A percentile compares a stretch with the other conserved stretches of the same genome.
These are phyloP conservation scores for Ogataea nonfermentans DNA, from an alignment of 805 yeast species.

Conservation along the genomic window DNA sequence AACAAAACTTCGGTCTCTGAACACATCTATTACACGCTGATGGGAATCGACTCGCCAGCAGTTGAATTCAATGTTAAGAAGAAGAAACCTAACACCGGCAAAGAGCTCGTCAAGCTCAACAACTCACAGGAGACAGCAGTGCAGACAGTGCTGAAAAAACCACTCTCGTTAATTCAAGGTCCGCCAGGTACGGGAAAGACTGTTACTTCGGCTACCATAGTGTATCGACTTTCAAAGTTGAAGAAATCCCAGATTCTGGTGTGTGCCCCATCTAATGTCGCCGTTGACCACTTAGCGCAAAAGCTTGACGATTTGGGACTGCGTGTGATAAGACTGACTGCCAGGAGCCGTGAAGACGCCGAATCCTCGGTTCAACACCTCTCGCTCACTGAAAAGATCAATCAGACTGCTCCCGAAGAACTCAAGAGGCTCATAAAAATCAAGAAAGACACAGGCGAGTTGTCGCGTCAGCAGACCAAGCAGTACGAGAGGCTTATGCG, in stretches of 20 bases:
- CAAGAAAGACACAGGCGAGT: conserved; percentile 67
- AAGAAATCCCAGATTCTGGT: conserved; percentile 69
- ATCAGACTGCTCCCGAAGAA: conserved; percentile 48
- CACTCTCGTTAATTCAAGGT: conserved; percentile 84
- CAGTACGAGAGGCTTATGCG: conserved; percentile 42
- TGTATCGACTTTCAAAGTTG: conserved; percentile 67
- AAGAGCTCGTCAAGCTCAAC: conserved; percentile 69
- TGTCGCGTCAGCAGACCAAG: conserved; percentile 52
- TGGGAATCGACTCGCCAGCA: conserved; percentile 75
- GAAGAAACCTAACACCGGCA: conserved; percentile 61
- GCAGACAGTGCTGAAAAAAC: conserved; percentile 60
- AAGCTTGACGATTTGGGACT: conserved; percentile 70
- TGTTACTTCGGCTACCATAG: conserved; percentile 85
- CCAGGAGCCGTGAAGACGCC: conserved; percentile 77
- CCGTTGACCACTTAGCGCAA: conserved; percentile 85
- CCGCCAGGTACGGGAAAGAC: conserved; percentile 98
- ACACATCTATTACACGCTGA: conserved; percentile 68
- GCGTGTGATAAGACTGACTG: conserved; percentile 73
- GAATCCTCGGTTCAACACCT: conserved; percentile 60
- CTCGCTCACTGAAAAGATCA: conserved; percentile 55
- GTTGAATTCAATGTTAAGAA: conserved; percentile 59
- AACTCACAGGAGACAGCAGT: conserved; percentile 80
- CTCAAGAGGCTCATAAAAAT: conserved; percentile 57
- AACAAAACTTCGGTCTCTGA: conserved; percentile 68
- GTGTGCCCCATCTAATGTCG: conserved; percentile 95